These are phyloP conservation scores for Crepidotus sp. DNA, from an alignment of 1,284 basidiomycete genomes.

Conservation along the genomic window DNA sequence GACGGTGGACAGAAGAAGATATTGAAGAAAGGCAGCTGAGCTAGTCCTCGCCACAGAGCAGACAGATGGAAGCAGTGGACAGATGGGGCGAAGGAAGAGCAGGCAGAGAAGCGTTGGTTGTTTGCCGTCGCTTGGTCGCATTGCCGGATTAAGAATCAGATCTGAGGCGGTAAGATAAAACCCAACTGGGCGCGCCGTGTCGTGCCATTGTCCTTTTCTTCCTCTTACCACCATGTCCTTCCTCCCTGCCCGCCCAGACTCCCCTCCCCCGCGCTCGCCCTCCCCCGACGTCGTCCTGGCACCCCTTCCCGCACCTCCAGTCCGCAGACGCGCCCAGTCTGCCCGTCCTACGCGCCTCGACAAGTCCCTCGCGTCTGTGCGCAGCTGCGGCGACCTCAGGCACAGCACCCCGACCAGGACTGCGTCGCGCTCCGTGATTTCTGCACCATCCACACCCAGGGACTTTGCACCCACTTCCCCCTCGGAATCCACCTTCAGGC, in stretches of 20 bases:
- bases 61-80: too few species aligned
- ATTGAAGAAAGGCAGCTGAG: not conserved
- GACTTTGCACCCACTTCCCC: constrained; percentile 18
- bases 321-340: constrained; percentile 19
- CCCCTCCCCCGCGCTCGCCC: constrained; percentile 33
- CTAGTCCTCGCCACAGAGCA: too few species aligned
- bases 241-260: constrained; percentile 3
- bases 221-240: constrained; percentile 6
- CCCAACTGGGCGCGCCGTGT: too few species aligned
- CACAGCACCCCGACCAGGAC: not conserved
- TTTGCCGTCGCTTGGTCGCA: too few species aligned
- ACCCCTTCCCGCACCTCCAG: constrained; percentile 26
- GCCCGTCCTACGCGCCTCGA: constrained; percentile 23
- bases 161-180: too few species aligned
- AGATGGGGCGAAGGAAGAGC: constrained; percentile 1
- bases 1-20: not conserved
- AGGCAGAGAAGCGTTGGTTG: not conserved
- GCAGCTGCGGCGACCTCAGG: constrained; percentile 13
- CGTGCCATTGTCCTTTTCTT: not conserved
- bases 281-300: constrained; percentile 30
- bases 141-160: too few species aligned
- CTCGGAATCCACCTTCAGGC: constrained; percentile 16
- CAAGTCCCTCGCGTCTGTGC: constrained; percentile 8
- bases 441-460: constrained; percentile 20
- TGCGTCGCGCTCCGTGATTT: constrained; percentile 17